Conservation (phyloP, 2,329 filamentous ascomycete species). For the Ascosphaera pollenicola region DNA sequence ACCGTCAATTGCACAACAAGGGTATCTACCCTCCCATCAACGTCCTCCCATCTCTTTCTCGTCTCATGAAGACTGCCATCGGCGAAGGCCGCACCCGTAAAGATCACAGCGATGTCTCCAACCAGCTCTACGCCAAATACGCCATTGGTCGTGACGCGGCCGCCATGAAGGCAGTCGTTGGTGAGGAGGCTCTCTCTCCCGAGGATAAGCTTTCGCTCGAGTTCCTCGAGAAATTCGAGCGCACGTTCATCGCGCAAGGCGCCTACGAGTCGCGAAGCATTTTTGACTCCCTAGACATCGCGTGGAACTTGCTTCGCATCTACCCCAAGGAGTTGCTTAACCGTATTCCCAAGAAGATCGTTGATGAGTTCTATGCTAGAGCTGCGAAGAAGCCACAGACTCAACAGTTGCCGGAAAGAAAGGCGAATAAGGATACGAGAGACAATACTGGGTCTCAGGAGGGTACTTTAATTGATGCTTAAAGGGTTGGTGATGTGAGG, state of each 20-base stretch:
- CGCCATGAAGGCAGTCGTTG: conserved; percentile 97
- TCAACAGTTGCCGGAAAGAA: conserved; percentile 7
- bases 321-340: conserved; percentile 98
- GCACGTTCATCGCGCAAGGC: conserved; percentile 78
- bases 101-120: conserved; percentile 95
- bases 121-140: conserved; percentile 99
- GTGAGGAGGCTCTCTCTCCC: conserved; percentile 83
- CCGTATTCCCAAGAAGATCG: conserved; percentile 65
- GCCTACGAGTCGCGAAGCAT: conserved; percentile 83
- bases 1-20: conserved; percentile 84
- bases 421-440: conserved; percentile 23
- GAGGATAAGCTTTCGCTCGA: conserved; percentile 97
- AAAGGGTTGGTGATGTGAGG: conserved; percentile 2
- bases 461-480: conserved; percentile 22
- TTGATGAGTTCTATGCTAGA: conserved; percentile 65
- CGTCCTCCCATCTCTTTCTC: conserved; percentile 88
- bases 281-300: conserved; percentile 82
- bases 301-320: conserved; percentile 89
- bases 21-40: conserved; percentile 98
- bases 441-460: conserved; percentile 18
- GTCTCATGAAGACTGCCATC: conserved; percentile 99
- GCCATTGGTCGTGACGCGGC: conserved; percentile 97
- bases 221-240: conserved; percentile 97
- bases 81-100: conserved; percentile 91
- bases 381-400: conserved; percentile 17